A percentile compares a stretch with the other conserved stretches of the same genome.
These are phyloP conservation scores for Fusarium setosum DNA, from an alignment of 2,329 filamentous ascomycete genomes.

Conservation along the genomic window DNA sequence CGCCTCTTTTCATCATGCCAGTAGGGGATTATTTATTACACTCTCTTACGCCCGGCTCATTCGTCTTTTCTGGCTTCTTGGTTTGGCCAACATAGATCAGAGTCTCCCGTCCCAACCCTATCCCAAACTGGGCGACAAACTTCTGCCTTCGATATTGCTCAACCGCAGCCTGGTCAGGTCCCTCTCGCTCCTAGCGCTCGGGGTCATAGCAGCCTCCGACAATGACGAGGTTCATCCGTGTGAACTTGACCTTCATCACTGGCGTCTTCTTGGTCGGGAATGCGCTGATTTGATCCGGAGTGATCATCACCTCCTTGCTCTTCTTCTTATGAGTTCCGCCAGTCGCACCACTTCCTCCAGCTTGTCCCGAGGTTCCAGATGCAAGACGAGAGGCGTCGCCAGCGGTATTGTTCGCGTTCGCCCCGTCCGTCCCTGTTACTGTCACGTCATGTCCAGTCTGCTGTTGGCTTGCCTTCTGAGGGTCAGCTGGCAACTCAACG, in stretches of 20 bases:
- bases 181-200: slow-evolving; percentile 52
- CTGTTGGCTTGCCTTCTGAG: slow-evolving; percentile 66
- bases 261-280: slow-evolving; percentile 97
- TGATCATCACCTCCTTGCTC: slow-evolving; percentile 89
- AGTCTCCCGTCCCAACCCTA: slow-evolving; percentile 26
- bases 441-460: slow-evolving; percentile 57
- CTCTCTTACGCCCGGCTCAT: background rate
- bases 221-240: slow-evolving; percentile 92
- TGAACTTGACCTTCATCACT: slow-evolving; percentile 93
- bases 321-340: slow-evolving; percentile 73
- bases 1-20: background rate
- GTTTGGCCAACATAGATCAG: background rate
- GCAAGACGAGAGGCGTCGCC: slow-evolving; percentile 46
- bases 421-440: slow-evolving; percentile 54
- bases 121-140: slow-evolving; percentile 33
- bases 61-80: background rate
- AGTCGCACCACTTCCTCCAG: slow-evolving; percentile 42
- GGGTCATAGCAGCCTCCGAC: slow-evolving; percentile 80
- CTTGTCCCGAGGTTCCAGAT: slow-evolving; percentile 41
- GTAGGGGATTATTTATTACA: background rate
- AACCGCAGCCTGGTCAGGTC: slow-evolving; percentile 17
- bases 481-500: slow-evolving; percentile 77
- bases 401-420: slow-evolving; percentile 40
- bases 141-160: slow-evolving; percentile 16
- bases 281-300: slow-evolving; percentile 91